Evolutionary conservation across 1,284 basidiomycete species (phyloP).

Genomic region (Heliocybe sulcata): DNA sequence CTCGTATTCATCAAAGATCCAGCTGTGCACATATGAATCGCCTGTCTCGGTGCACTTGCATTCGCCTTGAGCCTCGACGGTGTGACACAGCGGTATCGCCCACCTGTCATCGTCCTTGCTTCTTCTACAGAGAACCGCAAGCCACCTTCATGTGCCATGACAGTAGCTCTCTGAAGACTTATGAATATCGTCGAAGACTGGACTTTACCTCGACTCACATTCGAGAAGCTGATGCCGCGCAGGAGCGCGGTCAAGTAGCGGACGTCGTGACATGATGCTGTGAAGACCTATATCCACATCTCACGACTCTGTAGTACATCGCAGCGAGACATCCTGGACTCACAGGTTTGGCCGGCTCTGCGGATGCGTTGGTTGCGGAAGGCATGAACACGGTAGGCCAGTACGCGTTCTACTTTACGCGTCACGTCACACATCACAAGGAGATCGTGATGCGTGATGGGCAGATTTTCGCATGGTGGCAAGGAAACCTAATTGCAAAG

Average conservation of each 20-base stretch:
- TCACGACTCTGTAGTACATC: background rate
- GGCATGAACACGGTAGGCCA: background rate
- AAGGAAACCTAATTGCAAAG: too few species aligned
- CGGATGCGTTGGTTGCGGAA: background rate
- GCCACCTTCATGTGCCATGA: slow-evolving; percentile 65
- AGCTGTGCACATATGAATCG: slow-evolving; percentile 78
- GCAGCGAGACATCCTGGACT: background rate
- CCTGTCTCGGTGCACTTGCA: slow-evolving; percentile 34
- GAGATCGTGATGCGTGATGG: background rate
- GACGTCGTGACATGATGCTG: slow-evolving; percentile 73
- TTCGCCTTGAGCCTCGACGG: background rate
- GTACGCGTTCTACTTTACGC: background rate
- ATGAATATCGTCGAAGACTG: slow-evolving; percentile 3
- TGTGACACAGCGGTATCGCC: slow-evolving; percentile 15
- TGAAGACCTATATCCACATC: slow-evolving; percentile 49
- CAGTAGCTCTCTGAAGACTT: slow-evolving; percentile 67
- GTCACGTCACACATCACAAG: background rate
- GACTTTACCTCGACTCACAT: slow-evolving; percentile 36
- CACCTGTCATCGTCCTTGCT: slow-evolving; percentile 71
- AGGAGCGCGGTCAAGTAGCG: slow-evolving; percentile 69
- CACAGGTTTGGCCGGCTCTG: background rate
- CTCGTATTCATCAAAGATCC: slow-evolving; percentile 72
- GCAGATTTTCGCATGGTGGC: too few species aligned
- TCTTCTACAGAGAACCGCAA: slow-evolving; percentile 87
- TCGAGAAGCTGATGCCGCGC: slow-evolving; percentile 71